phyloP scores from a whole-genome alignment of 345 rosid species.

The Toxicodendron radicans region DNA sequence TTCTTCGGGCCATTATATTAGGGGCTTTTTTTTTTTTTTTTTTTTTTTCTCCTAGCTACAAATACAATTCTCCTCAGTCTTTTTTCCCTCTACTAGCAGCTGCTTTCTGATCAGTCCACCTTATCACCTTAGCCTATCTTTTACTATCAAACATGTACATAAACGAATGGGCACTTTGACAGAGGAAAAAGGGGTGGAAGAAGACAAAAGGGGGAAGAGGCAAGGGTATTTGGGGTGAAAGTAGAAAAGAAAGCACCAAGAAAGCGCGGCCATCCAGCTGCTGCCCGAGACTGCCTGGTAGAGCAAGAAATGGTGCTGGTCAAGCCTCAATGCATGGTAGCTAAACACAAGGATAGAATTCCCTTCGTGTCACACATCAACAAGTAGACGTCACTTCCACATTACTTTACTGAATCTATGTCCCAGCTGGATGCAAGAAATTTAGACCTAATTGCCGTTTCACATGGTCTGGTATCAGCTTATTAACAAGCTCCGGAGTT shows the following conservation, averaged over 20 bases:
- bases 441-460: slow-evolving; percentile 74
- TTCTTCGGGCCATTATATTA: slow-evolving; percentile 24
- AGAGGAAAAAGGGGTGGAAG: background rate
- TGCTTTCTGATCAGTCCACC: slow-evolving; percentile 33
- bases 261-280: slow-evolving; percentile 27
- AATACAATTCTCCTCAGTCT: slow-evolving; percentile 34
- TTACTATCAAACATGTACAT: slow-evolving; percentile 55
- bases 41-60: slow-evolving; percentile 32
- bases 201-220: slow-evolving; percentile 16
- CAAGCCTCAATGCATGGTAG: slow-evolving; percentile 30
- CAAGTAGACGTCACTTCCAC: slow-evolving; percentile 24
- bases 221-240: slow-evolving; percentile 2
- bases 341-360: slow-evolving; percentile 30
- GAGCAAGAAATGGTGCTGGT: slow-evolving; percentile 34
- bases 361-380: slow-evolving; percentile 28
- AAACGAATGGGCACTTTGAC: slow-evolving; percentile 26
- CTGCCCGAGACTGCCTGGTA: slow-evolving; percentile 31
- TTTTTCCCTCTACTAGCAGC: slow-evolving; percentile 29
- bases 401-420: slow-evolving; percentile 35
- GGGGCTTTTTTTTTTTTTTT: slow-evolving; percentile 25
- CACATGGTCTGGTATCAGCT: slow-evolving; percentile 83
- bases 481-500: slow-evolving; percentile 76
- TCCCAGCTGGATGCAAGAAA: slow-evolving; percentile 70
- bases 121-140: slow-evolving; percentile 34
- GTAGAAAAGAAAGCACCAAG: slow-evolving; percentile 18